These are phyloP conservation scores for Ciborinia camelliae DNA, from an alignment of 2,329 filamentous ascomycete species.

Conservation along the genomic window DNA sequence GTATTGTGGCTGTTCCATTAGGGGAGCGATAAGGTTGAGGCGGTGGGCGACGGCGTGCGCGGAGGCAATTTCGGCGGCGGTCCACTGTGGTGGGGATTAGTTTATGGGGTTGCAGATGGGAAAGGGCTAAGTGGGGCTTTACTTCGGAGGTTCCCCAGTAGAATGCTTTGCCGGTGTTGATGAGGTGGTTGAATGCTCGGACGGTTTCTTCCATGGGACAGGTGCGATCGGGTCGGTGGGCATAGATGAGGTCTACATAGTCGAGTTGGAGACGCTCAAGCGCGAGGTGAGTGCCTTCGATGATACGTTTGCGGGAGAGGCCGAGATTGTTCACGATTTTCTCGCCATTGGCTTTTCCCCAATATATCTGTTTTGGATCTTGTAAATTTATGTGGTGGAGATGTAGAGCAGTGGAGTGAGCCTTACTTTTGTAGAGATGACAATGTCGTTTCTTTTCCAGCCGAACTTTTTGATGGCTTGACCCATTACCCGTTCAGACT, in stretches of 20 bases:
- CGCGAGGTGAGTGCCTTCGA: conserved; percentile 61
- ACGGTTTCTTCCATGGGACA: conserved; percentile 71
- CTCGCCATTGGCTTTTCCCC: conserved; percentile 57
- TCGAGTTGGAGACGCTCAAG: conserved; percentile 52
- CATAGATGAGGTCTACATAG: conserved; percentile 67
- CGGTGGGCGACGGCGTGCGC: conserved; percentile 60
- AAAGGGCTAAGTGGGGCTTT: conserved; percentile 59
- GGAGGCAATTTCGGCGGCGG: conserved; percentile 60
- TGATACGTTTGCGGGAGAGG: conserved; percentile 65
- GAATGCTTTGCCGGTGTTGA: conserved; percentile 63
- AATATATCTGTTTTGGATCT: conserved; percentile 52
- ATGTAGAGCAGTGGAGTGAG: background rate
- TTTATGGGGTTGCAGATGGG: conserved; percentile 59
- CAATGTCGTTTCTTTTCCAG: conserved; percentile 55
- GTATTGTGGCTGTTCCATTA: conserved; percentile 66
- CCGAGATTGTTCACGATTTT: conserved; percentile 65
- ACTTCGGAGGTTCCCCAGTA: conserved; percentile 71
- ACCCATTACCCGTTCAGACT: conserved; percentile 54
- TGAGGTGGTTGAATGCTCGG: conserved; percentile 67
- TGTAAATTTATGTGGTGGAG: background rate
- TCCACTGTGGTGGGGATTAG: conserved; percentile 69
- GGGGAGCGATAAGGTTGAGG: conserved; percentile 58
- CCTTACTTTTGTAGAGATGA: conserved; percentile 53
- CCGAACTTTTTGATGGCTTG: conserved; percentile 54
- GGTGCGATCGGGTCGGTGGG: conserved; percentile 63